Evolutionary conservation across 352 stramenopile genomes (phyloP), one percentile per base, ranked within the genome.

Genomic region (Phytophthora niederhauseri): DNA sequence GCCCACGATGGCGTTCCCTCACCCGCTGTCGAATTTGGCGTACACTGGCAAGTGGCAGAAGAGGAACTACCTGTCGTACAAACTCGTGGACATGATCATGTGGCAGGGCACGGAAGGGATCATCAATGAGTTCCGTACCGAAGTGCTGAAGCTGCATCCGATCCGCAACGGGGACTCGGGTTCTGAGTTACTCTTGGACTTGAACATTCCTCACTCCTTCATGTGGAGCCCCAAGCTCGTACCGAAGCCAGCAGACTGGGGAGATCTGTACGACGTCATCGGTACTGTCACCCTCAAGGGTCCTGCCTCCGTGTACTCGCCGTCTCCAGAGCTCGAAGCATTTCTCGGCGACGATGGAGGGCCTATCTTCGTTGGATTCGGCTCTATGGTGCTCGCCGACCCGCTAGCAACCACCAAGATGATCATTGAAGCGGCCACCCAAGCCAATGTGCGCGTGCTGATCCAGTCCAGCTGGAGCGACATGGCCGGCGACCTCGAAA

Each of bases 1-100:
- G 2, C 90, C 90, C 0, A 98, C 93, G 0, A 77, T 81, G 55
- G 79, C 73, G 8, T 98, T 97, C 77, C 91, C 92, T 6, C 93
- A 98, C 61, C 94, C 93, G 1, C 78, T 98, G 45, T 81, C 84
- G 26, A 94, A 92, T 31, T 46, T 97, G 52, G 65, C 72, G 15
- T 98, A 97, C 71, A 79, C 80, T 2, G 72, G 84, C 45, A 73
- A 83, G 43, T 70, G 56, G 22, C 73, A 84, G 41, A 82, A 72
- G 45, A 64, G 45, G 3, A 90, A 91, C 49, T 82, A 76, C 19
- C 62, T 79, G 4, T 84, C 78, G 5, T 90, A 90, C 63, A 85
- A 87, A 54, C 49, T 82, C 5, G 68, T 91, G 7, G 74, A 87
- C 26, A 54, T 80, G 19, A 58, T 90, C 43, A 75, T 90, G 64